Evolutionary conservation across 192 early-diverging fungal genomes (phyloP), one percentile per base, ranked within the genome.

Genomic region (Dissophora ornata): DNA sequence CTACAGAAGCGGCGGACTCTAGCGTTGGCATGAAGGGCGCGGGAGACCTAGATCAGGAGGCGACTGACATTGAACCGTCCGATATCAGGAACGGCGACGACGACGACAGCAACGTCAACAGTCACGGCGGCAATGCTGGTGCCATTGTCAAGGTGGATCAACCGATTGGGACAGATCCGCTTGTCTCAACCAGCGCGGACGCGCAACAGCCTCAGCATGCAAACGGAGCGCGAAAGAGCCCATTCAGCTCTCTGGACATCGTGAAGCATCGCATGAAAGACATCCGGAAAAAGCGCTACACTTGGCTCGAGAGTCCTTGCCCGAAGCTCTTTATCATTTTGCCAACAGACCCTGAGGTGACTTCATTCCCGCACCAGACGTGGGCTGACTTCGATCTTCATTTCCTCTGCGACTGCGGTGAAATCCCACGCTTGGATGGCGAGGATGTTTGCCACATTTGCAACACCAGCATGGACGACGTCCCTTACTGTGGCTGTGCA

Each of bases 401-500:
- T 19, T 74, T 74, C 26, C 32, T 74, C 5, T 74, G 71, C 19
- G 71, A 74, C 21, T 74, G 71, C 21, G 57, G 56, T 8, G 71
- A 65, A n/a, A 47, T 74, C 13, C 55, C 54, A 21, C n/a, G 34
- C 13, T 18, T 7, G 26, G 52, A 33, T n/a, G n/a, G n/a, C n/a
- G n/a, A n/a, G n/a, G n/a, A n/a, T n/a, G n/a, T n/a, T n/a, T n/a
- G n/a, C n/a, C n/a, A n/a, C 52, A 18, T n/a, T 45, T n/a, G 18
- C 44, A 45, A n/a, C 4, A 34, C 16, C 5, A n/a, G 28, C 52
- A 4, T 2, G 2, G 26, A 25, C 19, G 18, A 26, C 8, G 40
- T 47, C 41, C 22, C 30, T 26, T 40, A 18, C 18, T 51, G 44
- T 24, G n/a, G 11, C 33, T 55, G 50, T 46, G 12, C 42, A 21